Base-by-base conservation (phyloP, 176 grass and related monocot species). In the Cymbopogon citratus region DNA sequence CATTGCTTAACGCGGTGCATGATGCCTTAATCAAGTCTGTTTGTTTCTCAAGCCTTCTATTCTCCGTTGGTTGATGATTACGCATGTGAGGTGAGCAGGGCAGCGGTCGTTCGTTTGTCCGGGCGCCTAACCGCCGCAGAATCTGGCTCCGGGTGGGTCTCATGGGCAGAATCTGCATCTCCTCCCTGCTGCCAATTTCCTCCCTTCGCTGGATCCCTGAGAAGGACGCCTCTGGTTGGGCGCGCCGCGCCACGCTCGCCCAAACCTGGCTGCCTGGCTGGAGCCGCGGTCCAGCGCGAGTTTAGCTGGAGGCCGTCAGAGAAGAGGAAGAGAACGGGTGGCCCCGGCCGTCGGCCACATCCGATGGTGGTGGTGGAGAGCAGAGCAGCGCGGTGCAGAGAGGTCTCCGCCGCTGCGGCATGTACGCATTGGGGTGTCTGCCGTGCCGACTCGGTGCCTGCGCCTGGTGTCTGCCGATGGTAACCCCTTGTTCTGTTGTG, bases 131-230 rank as follows among this genome's bases (percentile, higher is more conserved):
- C 76, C n/a, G 31, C 54, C 78, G 59, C 60, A 66, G 78, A 89
- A 85, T 89, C 83, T 80, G 69, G 45, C 9, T 19, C 24, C 1
- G 2, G 72, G 78, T 66, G 78, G 87, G 78, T 23, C 66, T 23
- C 66, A 82, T 8, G 81, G 75, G 81, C n/a, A n/a, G 31, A 3
- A 88, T 88, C 87, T 89, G 83, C 78, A 78, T 82, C 87, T 89
- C 23, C n/a, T 40, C 1, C 0, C 40, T 11, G 0, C 39, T 12
- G 6, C n/a, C 39, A 0, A 9, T 16, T 12, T 12, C 2, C 63
- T 7, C 27, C 34, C 34, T 7, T 7, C 18, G 2, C 21, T 27
- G 46, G 65, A 81, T 81, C 68, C 66, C 36, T n/a, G 87, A 88
- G n/a, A 80, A 14, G n/a, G 75, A 84, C 86, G 69, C 5, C 23